phyloP scores from a whole-genome alignment of 805 yeast species.

The Scheffersomyces stipitis region DNA sequence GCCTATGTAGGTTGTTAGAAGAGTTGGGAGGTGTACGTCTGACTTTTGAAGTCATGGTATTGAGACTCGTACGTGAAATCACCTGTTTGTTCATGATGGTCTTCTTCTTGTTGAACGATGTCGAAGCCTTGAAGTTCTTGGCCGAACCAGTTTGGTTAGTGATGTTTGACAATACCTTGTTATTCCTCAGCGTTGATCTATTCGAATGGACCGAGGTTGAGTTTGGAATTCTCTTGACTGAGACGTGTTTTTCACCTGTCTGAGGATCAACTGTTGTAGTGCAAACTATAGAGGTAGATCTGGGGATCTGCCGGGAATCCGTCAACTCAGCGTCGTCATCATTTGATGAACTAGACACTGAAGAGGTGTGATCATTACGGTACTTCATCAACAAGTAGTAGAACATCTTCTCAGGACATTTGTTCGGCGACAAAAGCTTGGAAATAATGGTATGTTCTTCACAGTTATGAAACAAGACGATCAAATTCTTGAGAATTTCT shows the following conservation, averaged over 20 bases:
- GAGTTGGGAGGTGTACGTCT: constrained; percentile 1
- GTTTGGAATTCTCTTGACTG: constrained; percentile 20
- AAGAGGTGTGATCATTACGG: constrained; percentile 58
- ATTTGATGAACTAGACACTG: background rate
- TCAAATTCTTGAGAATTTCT: constrained; percentile 72
- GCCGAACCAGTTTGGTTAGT: constrained; percentile 25
- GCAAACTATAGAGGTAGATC: constrained; percentile 40
- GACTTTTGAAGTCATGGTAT: background rate
- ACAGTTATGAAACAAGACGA: constrained; percentile 81
- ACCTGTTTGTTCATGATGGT: constrained; percentile 24
- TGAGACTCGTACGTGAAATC: constrained; percentile 16
- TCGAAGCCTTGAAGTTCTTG: constrained; percentile 36
- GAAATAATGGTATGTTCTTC: constrained; percentile 50
- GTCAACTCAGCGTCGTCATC: background rate
- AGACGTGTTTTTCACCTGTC: constrained; percentile 23
- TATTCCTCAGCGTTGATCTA: constrained; percentile 17
- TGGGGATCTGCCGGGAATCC: constrained; percentile 20
- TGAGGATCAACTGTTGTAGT: constrained; percentile 35
- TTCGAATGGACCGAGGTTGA: constrained; percentile 23
- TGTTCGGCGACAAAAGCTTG: constrained; percentile 52
- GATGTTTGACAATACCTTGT: constrained; percentile 28
- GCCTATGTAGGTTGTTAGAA: background rate
- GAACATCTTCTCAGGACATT: constrained; percentile 77
- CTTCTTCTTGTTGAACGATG: constrained; percentile 36
- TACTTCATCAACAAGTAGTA: constrained; percentile 74